These are phyloP conservation scores for Elsinoe fawcettii DNA, from an alignment of 2,329 filamentous ascomycete species.

Conservation along the genomic window DNA sequence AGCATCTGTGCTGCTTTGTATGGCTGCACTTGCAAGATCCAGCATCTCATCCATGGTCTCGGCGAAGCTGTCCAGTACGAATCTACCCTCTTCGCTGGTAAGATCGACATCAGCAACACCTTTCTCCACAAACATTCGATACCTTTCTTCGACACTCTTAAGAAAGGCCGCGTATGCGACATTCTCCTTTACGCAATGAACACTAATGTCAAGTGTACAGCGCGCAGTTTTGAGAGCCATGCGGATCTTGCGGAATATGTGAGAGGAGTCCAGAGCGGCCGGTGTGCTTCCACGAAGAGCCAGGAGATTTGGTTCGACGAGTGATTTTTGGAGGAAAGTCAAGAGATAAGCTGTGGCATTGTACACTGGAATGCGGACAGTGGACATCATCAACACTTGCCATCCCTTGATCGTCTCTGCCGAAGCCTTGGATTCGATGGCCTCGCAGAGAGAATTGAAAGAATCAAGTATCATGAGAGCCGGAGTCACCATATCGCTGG, in stretches of 20 bases:
- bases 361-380: background rate
- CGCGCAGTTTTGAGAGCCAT: background rate
- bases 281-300: background rate
- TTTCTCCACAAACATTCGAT: constrained; percentile 4
- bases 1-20: background rate
- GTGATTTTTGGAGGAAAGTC: background rate
- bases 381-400: background rate
- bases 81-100: background rate
- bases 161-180: background rate
- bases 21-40: background rate
- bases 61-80: background rate
- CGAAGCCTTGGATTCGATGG: background rate
- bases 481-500: background rate
- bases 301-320: background rate
- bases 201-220: background rate
- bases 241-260: constrained; percentile 10
- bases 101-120: background rate
- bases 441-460: background rate
- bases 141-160: background rate
- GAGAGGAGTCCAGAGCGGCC: constrained; percentile 5
- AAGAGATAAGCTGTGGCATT: constrained; percentile 5
- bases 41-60: constrained; percentile 5
- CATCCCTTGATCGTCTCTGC: background rate
- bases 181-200: background rate
- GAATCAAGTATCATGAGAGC: constrained; percentile 3